Evolutionary conservation across 768 basidiomycete genomes (phyloP), one percentile per base, ranked within the genome.

Genomic region (Auricularia heimuer): DNA sequence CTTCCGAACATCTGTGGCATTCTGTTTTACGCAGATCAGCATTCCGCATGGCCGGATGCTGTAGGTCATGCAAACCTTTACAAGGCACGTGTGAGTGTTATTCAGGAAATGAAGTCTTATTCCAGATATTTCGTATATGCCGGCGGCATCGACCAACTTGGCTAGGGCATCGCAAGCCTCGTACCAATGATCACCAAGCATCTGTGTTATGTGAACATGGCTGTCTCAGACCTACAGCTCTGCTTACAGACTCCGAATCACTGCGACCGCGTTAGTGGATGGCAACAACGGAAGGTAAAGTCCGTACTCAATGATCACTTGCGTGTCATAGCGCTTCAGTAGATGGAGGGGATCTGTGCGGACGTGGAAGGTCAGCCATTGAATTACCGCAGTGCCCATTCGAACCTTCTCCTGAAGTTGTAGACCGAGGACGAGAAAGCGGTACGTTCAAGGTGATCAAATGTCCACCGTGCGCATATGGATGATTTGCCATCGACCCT

Each of bases 71-170:
- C 77, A 77, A 39, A 69, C 68, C 63, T 64, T 68, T 7, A 42
- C 39, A 8, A 42, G 39, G 36, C 64, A 21, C 4, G 33, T 62
- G 34, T 45, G 21, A 51, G 62, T 21, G 58, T 77, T 71, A 66
- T 87, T 87, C 63, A 88, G 69, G 73, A 88, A 88, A 68, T 83
- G 73, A 3, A 88, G 76, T 65, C 88, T 86, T 47, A 88, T 80
- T 2, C 87, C 87, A 65, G 86, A 80, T 4, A 67, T 70, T 66
- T 85, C 85, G 63, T 87, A 86, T 47, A 71, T 66, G 1, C 77
- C 72, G 0, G 84, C 84, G 4, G 74, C 73, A 6, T 77, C 74
- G 12, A 83, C 85, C 10, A 88, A 75, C 2, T 74, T 71, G 51
- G 78, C 77, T 36, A 87, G 75, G 1, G 83, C 83, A 21, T 76